A percentile compares a stretch with the other conserved stretches of the same genome.
phyloP scores from a whole-genome alignment of 2,329 filamentous ascomycete species.

The Ploettnerulaceae sp. region DNA sequence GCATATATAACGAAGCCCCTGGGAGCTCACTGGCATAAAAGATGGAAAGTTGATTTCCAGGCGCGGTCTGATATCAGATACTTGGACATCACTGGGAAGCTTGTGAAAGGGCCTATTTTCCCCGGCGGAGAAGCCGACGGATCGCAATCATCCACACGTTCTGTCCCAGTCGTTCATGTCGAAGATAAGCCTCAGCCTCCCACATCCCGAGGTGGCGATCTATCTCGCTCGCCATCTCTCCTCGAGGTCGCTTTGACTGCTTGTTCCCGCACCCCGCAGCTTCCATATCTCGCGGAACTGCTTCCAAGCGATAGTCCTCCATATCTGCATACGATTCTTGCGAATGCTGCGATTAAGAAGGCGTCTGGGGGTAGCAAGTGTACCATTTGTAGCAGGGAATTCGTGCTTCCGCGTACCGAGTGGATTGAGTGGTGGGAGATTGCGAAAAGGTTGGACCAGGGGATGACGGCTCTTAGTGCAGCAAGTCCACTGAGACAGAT shows the following conservation, averaged over 20 bases:
- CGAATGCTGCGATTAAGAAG: slow-evolving; percentile 36
- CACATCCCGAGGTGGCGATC: slow-evolving; percentile 9
- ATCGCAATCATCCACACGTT: neutral
- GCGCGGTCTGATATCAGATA: slow-evolving; percentile 30
- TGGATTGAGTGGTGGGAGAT: slow-evolving; percentile 61
- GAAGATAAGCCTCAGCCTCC: slow-evolving; percentile 23
- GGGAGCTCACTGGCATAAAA: slow-evolving; percentile 16
- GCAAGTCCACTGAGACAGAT: slow-evolving; percentile 23
- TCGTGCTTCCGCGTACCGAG: slow-evolving; percentile 48
- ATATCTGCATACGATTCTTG: slow-evolving; percentile 23
- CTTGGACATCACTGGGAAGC: slow-evolving; percentile 26
- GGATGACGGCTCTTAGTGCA: slow-evolving; percentile 17
- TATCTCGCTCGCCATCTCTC: slow-evolving; percentile 31
- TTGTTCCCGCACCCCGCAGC: slow-evolving; percentile 18
- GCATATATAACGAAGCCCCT: slow-evolving; percentile 1
- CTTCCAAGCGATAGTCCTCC: slow-evolving; percentile 24
- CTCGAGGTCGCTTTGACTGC: slow-evolving; percentile 30
- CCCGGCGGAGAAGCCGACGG: slow-evolving; percentile 7
- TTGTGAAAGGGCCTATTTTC: slow-evolving; percentile 29
- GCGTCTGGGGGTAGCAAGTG: slow-evolving; percentile 48
- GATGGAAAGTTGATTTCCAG: slow-evolving; percentile 29
- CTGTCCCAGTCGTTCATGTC: slow-evolving; percentile 18
- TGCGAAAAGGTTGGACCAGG: slow-evolving; percentile 18
- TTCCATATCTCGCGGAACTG: slow-evolving; percentile 24
- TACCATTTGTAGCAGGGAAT: slow-evolving; percentile 45